These are phyloP conservation scores for Cryptococcus floricola DNA, from an alignment of 1,284 basidiomycete genomes.

Conservation along the genomic window DNA sequence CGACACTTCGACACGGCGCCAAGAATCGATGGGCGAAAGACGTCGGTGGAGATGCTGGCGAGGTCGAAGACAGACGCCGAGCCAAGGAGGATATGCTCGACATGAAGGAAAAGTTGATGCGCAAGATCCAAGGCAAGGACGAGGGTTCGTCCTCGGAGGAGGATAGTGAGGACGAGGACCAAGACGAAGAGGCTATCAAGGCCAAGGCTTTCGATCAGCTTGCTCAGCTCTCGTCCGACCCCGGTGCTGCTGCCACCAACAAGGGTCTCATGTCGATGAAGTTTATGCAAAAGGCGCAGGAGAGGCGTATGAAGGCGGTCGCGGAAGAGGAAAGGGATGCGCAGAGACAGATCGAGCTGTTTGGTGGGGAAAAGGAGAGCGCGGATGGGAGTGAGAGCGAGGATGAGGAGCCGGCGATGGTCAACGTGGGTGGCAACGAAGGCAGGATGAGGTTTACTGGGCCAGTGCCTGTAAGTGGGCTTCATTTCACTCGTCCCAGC, in stretches of 20 bases:
- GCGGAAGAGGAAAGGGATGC: constrained; percentile 66
- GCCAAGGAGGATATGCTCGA: constrained; percentile 56
- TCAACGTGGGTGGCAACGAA: constrained; percentile 49
- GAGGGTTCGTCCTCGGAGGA: constrained; percentile 52
- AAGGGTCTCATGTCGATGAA: constrained; percentile 82
- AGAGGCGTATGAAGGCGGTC: constrained; percentile 59
- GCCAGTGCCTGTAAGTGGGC: constrained; percentile 7
- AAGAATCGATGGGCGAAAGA: constrained; percentile 57
- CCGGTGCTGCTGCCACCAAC: constrained; percentile 49
- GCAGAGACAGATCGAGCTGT: constrained; percentile 60
- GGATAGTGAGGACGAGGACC: constrained; percentile 53
- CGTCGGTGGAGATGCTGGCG: constrained; percentile 29
- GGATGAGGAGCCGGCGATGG: constrained; percentile 31
- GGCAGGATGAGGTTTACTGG: constrained; percentile 54
- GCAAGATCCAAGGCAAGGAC: constrained; percentile 57
- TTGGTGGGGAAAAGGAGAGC: constrained; percentile 34
- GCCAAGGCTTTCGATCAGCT: constrained; percentile 71
- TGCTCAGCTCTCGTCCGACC: constrained; percentile 52
- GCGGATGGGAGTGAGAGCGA: constrained; percentile 58
- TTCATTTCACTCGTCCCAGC: no score
- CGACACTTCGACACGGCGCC: constrained; percentile 70
- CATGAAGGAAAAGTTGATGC: constrained; percentile 72
- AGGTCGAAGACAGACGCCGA: constrained; percentile 30
- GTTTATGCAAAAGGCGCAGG: constrained; percentile 88
- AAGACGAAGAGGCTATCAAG: constrained; percentile 57